Base-by-base conservation (phyloP, 2,329 filamentous ascomycete genomes). In the Cladosporium sp. region DNA sequence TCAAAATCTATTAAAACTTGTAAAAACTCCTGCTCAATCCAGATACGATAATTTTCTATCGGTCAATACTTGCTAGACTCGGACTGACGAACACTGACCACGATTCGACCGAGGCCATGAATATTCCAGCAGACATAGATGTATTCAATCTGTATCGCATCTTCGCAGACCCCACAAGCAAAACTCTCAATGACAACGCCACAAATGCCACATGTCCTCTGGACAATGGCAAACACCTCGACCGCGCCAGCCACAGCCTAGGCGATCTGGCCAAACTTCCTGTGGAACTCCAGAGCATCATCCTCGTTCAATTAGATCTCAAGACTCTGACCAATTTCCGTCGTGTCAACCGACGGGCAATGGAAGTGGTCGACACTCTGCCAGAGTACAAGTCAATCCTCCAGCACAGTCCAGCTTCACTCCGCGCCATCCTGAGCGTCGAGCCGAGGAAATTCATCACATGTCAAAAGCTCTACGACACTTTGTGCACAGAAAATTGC, bases 331-430 rank as follows among this genome's bases (percentile, higher is more conserved):
- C 70, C 26, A 39, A 64, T 10, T 77, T 81, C 62, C 75, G 77
- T 57, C 72, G 72, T 56, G 76, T 80, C 53, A 80, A 77, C 64
- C 68, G 67, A 54, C 67, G 68, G 64, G 76, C 78, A 13, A 77
- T 77, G 72, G 58, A 70, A 23, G 68, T 76, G 18, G 76, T 79
- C 56, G 74, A 81, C 70, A 75, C 73, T 1, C 63, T 80, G 18
- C 75, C 68, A n/a, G 69, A 78, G 66, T 81, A 79, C 67, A 65
- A 65, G 56, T 62, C 56, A n/a, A 71, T 79, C 16, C 46, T 74
- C 36, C 68, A 70, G 28, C 73, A 78, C 68, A 74, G 72, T 51
- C 73, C 72, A 21, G 68, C 74, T 59, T 66, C 76, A 49, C 68
- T 77, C 56, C 76, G 74, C 67, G 76, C 72, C 34, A 73, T 77